Evolutionary conservation across 306 rosid genomes (phyloP).

Genomic region (Vigna angularis): DNA sequence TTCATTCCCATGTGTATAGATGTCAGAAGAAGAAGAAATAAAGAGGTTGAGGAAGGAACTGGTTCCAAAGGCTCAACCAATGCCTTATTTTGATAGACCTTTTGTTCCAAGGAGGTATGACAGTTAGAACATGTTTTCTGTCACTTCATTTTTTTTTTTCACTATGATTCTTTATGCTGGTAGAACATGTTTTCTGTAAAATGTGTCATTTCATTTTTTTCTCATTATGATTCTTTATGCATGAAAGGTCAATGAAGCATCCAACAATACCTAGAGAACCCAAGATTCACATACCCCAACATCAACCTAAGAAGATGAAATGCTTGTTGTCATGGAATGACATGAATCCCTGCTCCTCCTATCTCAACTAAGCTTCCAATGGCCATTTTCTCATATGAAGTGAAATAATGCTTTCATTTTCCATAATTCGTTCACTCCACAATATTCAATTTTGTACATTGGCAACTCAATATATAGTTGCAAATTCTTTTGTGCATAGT

Average conservation of each 20-base stretch:
- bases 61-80: conserved; percentile 94
- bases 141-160: neutral
- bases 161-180: neutral
- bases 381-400: conserved; percentile 39
- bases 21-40: conserved; percentile 88
- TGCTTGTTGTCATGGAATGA: conserved; percentile 78
- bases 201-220: neutral
- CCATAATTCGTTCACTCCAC: neutral
- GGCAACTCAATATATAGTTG: conserved; percentile 53
- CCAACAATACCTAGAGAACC: conserved; percentile 87
- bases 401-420: conserved; percentile 23
- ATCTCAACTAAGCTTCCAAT: conserved; percentile 44
- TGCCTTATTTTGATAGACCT: conserved; percentile 98
- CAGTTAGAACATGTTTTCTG: neutral
- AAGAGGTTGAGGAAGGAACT: conserved; percentile 83
- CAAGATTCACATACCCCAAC: conserved; percentile 65
- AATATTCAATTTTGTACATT: conserved; percentile 38
- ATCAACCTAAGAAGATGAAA: conserved; percentile 84
- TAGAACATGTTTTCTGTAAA: neutral
- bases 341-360: conserved; percentile 34
- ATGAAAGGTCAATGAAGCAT: conserved; percentile 75
- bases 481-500: neutral
- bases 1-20: conserved; percentile 52
- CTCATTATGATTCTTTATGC: conserved; percentile 3
- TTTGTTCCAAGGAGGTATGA: conserved; percentile 91